Percentiles rank a stretch among this genome's conserved stretches.
Evolutionary conservation across 2,329 filamentous ascomycete species (phyloP).

Genomic region (Colletotrichum musicola): DNA sequence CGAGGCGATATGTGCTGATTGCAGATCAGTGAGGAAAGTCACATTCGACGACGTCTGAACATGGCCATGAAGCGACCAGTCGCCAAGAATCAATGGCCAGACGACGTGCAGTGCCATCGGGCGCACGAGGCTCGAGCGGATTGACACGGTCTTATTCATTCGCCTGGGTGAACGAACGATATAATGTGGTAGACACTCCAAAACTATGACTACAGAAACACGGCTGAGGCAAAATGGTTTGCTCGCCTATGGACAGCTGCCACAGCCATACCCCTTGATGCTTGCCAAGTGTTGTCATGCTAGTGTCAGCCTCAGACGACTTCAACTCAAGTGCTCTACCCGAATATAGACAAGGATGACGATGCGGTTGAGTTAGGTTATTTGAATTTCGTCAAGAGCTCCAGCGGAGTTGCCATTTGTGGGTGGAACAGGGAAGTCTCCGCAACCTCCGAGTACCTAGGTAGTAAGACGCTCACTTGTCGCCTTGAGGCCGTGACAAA

Average conservation of each 20-base stretch:
- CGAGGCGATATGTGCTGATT: not conserved
- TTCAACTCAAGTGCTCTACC: not conserved
- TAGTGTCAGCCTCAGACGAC: constrained; percentile 6
- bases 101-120: constrained; percentile 1
- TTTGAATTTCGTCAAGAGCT: constrained; percentile 5
- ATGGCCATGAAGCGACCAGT: constrained; percentile 3
- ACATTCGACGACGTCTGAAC: not conserved
- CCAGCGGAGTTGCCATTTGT: not conserved
- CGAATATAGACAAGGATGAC: constrained; percentile 8
- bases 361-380: not conserved
- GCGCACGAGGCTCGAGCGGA: not conserved
- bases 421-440: too few relatives aligned
- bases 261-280: not conserved
- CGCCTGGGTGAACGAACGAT: not conserved
- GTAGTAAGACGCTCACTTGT: too few relatives aligned
- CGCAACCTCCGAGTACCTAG: too few relatives aligned
- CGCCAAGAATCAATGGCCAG: not conserved
- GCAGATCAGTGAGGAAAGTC: not conserved
- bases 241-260: not conserved
- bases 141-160: too few relatives aligned
- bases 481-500: too few relatives aligned
- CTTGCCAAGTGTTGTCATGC: not conserved
- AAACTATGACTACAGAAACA: not conserved
- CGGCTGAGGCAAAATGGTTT: not conserved
- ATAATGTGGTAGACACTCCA: not conserved